A percentile compares a stretch with the other conserved stretches of the same genome.
These are phyloP conservation scores for Termitomyces titanicus DNA, from an alignment of 768 basidiomycete genomes.

Conservation along the genomic window DNA sequence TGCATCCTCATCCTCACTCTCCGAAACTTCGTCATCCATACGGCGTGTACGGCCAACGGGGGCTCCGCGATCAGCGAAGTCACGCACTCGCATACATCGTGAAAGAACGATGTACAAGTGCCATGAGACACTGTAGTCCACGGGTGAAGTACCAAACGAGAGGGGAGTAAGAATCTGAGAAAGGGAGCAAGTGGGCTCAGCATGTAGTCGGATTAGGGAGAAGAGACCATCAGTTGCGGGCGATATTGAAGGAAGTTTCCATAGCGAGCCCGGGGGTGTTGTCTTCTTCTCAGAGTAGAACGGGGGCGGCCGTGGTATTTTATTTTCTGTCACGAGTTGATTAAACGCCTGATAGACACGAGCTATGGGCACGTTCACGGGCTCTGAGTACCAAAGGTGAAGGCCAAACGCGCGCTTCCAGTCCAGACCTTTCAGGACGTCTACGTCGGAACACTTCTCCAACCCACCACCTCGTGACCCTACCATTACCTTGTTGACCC, in stretches of 20 bases:
- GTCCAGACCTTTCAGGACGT: conserved; percentile 72
- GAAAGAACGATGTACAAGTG: conserved; percentile 89
- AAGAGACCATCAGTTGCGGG: conserved; percentile 70
- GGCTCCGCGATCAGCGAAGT: conserved; percentile 80
- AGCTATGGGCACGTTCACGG: conserved; percentile 65
- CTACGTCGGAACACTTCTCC: conserved; percentile 50
- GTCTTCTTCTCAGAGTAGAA: conserved; percentile 38
- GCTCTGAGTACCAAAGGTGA: conserved; percentile 83
- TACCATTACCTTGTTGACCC: conserved; percentile 53
- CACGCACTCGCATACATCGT: conserved; percentile 75
- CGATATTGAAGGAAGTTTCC: conserved; percentile 41
- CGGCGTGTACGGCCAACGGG: conserved; percentile 28
- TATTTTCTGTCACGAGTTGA: conserved; percentile 29
- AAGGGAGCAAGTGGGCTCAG: conserved; percentile 66
- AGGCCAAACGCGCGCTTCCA: conserved; percentile 95
- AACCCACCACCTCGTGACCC: conserved; percentile 49
- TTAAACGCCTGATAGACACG: conserved; percentile 67
- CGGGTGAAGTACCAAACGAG: conserved; percentile 69
- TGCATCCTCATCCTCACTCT: conserved; percentile 39
- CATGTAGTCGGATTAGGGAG: conserved; percentile 74
- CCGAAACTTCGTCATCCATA: conserved; percentile 22
- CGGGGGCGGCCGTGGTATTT: conserved; percentile 53
- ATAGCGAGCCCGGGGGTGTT: conserved; percentile 20
- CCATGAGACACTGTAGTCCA: conserved; percentile 88
- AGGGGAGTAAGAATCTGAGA: conserved; percentile 69